Base-by-base conservation (phyloP, 495 filamentous ascomycete species). In the Aspergillus taichungensis region DNA sequence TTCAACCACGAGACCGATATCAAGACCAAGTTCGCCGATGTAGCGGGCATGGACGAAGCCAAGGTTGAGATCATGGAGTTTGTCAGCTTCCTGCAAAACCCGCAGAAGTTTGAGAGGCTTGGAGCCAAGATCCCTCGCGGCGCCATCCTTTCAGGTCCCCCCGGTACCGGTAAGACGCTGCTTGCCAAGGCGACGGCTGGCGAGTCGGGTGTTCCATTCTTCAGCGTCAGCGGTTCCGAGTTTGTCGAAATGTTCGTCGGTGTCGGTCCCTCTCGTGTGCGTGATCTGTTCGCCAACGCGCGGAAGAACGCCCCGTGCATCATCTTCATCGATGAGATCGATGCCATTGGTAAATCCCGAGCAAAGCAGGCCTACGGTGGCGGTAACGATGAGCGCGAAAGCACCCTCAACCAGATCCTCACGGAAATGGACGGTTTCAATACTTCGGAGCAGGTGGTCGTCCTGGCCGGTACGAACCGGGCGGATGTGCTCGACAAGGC, bases 351-450 rank as follows among this genome's bases (percentile, higher is more conserved):
- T 59, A 89, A 88, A 63, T 82, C 89, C 31, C 80, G 92, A 66
- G 71, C 83, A 1, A 87, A 88, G 52, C 76, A 79, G 37, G 81
- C 75, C 51, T 80, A 82, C 42, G 79, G 84, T 45, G 92, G 92
- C 49, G 92, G 92, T 42, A 97, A 95, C 56, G 94, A 97, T 58
- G 92, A 98, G 71, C 80, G 92, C 56, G 92, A 98, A 63, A 85
- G 84, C 37, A 98, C 92, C 1, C 80, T 98, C 34, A 98, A 98
- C 62, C 92, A 98, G 67, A 95, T 98, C 46, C 75, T 98, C 40
- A 98, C 92, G 0, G 94, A 98, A 62, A 98, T 98, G 92, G 92
- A 98, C 62, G 92, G 92, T 42, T 97, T 97, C 79, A 97, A 96
- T 60, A 97, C 92, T 7, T 79, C 85, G 1, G 92, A 98, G 55